Evolutionary conservation across 306 rosid species (phyloP).

Genomic region (Mimosa pudica): DNA sequence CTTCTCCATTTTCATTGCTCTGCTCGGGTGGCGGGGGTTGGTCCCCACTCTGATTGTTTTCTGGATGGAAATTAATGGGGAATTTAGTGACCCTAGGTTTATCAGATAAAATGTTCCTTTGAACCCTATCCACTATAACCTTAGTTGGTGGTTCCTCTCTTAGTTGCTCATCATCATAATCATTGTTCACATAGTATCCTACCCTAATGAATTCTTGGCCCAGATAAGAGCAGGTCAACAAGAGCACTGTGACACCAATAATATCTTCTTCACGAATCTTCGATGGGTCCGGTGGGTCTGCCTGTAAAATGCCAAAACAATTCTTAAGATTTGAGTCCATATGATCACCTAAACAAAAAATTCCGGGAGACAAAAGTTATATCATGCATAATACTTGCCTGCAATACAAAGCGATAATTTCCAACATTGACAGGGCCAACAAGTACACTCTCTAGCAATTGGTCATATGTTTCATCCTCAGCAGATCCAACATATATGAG

Average conservation of each 20-base stretch:
- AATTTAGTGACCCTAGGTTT: constrained; percentile 53
- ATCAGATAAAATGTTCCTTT: constrained; percentile 89
- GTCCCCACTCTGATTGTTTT: not conserved
- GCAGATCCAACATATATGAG: constrained; percentile 94
- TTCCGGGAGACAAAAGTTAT: not conserved
- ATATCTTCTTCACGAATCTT: constrained; percentile 96
- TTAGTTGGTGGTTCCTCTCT: constrained; percentile 93
- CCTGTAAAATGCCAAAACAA: constrained; percentile 47
- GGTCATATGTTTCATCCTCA: constrained; percentile 94
- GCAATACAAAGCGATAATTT: constrained; percentile 84
- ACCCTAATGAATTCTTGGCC: constrained; percentile 90
- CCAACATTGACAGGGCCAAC: constrained; percentile 98
- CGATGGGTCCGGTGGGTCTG: constrained; percentile 90
- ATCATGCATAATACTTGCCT: constrained; percentile 46
- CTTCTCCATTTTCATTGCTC: not conserved
- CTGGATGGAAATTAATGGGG: constrained; percentile 6
- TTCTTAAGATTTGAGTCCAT: not conserved
- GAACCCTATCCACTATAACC: constrained; percentile 72
- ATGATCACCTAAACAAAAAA: constrained; percentile 15
- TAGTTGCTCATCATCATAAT: constrained; percentile 89
- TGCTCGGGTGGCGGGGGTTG: not conserved
- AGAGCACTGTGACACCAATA: constrained; percentile 81
- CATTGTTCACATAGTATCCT: constrained; percentile 96
- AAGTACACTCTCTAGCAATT: constrained; percentile 84
- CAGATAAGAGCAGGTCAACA: constrained; percentile 85